Conservation (phyloP, 495 filamentous ascomycete species). For the Hypoxylon intermedium region DNA sequence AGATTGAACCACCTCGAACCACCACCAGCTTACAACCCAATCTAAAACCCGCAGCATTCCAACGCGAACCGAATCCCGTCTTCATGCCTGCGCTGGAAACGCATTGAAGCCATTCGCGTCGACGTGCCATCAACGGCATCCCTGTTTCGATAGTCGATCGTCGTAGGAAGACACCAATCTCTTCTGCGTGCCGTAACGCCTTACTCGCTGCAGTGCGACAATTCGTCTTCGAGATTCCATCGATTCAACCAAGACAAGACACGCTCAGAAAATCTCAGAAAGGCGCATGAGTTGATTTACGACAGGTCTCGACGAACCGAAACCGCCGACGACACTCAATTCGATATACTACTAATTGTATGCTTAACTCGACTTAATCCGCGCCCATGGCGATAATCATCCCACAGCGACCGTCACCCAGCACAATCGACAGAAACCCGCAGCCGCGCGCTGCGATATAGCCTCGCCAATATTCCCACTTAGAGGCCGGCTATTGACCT, state of each 20-base stretch:
- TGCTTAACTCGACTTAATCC: slow-evolving; percentile 34
- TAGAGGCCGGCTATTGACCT: slow-evolving; percentile 23
- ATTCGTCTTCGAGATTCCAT: slow-evolving; percentile 13
- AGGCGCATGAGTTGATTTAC: slow-evolving; percentile 21
- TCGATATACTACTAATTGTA: slow-evolving; percentile 20
- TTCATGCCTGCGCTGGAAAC: slow-evolving; percentile 35
- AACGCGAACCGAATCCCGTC: slow-evolving; percentile 29
- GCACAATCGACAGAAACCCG: slow-evolving; percentile 33
- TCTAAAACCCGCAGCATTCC: slow-evolving; percentile 32
- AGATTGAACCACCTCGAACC: slow-evolving; percentile 38
- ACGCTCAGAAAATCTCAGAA: not conserved
- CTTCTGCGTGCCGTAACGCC: slow-evolving; percentile 21
- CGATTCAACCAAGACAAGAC: slow-evolving; percentile 18
- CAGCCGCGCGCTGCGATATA: slow-evolving; percentile 30
- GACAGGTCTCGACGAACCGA: slow-evolving; percentile 21
- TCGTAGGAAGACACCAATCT: slow-evolving; percentile 17
- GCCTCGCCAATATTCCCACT: slow-evolving; percentile 29
- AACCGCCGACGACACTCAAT: slow-evolving; percentile 1
- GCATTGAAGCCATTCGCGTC: slow-evolving; percentile 31
- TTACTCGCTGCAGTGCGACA: slow-evolving; percentile 31
- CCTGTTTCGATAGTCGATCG: slow-evolving; percentile 13
- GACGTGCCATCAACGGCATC: slow-evolving; percentile 17
- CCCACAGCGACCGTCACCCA: slow-evolving; percentile 35
- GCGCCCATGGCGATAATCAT: slow-evolving; percentile 46
- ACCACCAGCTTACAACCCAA: slow-evolving; percentile 13